Evolutionary conservation across 345 rosid species (phyloP), one percentile per base, ranked within the genome.

Genomic region (Rubroshorea leprosula): DNA sequence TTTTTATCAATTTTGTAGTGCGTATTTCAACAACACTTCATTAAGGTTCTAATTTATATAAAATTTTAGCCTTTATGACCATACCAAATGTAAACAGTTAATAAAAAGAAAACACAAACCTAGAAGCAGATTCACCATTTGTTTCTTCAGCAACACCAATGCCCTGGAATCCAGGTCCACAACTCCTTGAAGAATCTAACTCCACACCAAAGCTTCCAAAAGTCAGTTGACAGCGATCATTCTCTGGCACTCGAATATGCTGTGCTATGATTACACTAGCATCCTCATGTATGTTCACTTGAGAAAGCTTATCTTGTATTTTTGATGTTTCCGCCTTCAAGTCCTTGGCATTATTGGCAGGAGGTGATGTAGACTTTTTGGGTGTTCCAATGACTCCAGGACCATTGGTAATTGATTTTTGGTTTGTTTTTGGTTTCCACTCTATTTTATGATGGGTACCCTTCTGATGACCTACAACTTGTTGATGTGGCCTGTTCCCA

Each of bases 151-250:
- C 53, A 27, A 63, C 73, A 64, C 73, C 74, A 27, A 57, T 58
- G 22, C 73, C 60, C 49, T 72, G 65, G 38, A 71, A 60, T 51
- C 74, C 86, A 15, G 83, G 57, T n/a, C 57, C 60, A 52, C 61
- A 61, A 67, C 20, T 75, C 55, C 29, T 65, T 23, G 83, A 73
- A 49, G 77, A 52, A 68, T 83, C 82, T 63, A 75, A 61, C 55
- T 83, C 97, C 21, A 65, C 51, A 56, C 86, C 91, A 66, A 90
- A 82, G 68, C 92, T 91, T 43, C 98, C 98, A 69, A 91, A 91
- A 55, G 88, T 88, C 46, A 91, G 84, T 66, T 57, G 77, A 62
- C 68, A 73, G 57, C 86, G 84, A 54, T 88, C 96, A 70, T 77
- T 76, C 75, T 91, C 92, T 5, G 88, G 85, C 64, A 91, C 84